Base-by-base conservation (phyloP, 768 basidiomycete species). In the Lactarius pseudohatsudake region DNA sequence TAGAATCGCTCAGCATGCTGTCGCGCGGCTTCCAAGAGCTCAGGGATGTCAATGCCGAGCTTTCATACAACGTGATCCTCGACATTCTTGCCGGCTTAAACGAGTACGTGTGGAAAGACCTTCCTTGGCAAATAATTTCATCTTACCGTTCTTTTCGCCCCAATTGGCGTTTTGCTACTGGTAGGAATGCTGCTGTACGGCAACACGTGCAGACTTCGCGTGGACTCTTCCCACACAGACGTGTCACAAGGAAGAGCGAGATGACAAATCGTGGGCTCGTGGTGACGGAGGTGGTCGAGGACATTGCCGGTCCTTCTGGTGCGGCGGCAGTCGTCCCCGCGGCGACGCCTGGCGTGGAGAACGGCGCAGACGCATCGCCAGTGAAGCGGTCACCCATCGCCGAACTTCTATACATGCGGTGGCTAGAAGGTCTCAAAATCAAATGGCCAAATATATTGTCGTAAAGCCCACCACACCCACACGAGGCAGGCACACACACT, bases 401-500 rank as follows among this genome's bases (percentile, higher is more conserved):
- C 26, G 96, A 98, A 75, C 83, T 98, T 69, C 80, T 98, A n/a
- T 98, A 98, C 76, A 89, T 96, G 84, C 87, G 96, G 58, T 98
- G 96, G 96, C 80, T 98, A 30, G 92, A 97, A 73, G 95, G 95
- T 3, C 78, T 97, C 61, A 89, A 86, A 77, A 80, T 95, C 73
- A 95, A 93, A 75, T 96, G 94, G 94, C 92, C 92, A 6, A 90
- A 81, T 72, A 81, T 92, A 59, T 77, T 83, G 47, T 82, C 75
- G 69, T 67, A 56, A 20, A 43, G 45, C 34, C 26, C 26, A 59
- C 26, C 26, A 59, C 11, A 34, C 32, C 32, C 32, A 36, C 36
- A 36, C 41, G 57, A 41, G 61, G 40, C 60, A 15, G 15, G 28
- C 34, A 22, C 20, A 10, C 18, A 22, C 20, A 5, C 36, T 36